A percentile compares a stretch with the other conserved stretches of the same genome.
These are phyloP conservation scores for Rhynchosporium agropyri DNA, from an alignment of 2,329 filamentous ascomycete genomes.

Conservation along the genomic window DNA sequence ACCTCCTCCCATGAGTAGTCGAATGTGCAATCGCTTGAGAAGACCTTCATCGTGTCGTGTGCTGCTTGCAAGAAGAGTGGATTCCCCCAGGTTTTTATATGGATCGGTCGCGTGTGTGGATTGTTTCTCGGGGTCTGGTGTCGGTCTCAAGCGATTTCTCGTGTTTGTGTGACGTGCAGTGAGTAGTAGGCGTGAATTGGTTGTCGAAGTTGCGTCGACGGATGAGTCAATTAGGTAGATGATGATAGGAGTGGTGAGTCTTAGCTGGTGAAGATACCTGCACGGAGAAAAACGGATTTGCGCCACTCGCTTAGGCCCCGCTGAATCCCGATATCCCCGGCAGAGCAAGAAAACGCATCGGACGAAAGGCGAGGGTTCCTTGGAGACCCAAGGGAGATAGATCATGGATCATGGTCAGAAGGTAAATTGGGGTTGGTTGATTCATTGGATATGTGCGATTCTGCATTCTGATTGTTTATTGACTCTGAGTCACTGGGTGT, in stretches of 20 bases:
- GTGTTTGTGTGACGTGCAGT: not conserved
- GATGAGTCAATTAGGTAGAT: constrained; percentile 1
- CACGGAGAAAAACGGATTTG: constrained; percentile 3
- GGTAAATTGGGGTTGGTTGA: too few species aligned
- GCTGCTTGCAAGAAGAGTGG: constrained; percentile 30
- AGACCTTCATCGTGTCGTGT: constrained; percentile 79
- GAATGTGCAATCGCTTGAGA: constrained; percentile 86
- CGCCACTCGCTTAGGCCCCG: not conserved
- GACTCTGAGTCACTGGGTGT: too few species aligned
- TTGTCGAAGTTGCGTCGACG: not conserved
- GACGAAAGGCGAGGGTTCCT: constrained; percentile 5
- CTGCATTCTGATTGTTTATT: too few species aligned
- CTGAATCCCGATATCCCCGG: not conserved
- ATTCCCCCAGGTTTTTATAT: constrained; percentile 12
- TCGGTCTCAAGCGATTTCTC: not conserved
- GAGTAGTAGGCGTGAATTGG: not conserved
- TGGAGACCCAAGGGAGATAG: not conserved
- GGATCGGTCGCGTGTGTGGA: constrained; percentile 19
- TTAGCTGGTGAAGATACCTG: constrained; percentile 9
- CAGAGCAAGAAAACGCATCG: not conserved
- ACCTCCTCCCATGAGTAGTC: constrained; percentile 99
- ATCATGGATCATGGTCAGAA: too few species aligned
- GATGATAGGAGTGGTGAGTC: not conserved
- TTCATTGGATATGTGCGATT: too few species aligned
- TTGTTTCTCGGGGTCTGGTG: not conserved